These are phyloP conservation scores for Simmondsia chinensis DNA, from an alignment of 148 eudicot genomes.

Conservation along the genomic window DNA sequence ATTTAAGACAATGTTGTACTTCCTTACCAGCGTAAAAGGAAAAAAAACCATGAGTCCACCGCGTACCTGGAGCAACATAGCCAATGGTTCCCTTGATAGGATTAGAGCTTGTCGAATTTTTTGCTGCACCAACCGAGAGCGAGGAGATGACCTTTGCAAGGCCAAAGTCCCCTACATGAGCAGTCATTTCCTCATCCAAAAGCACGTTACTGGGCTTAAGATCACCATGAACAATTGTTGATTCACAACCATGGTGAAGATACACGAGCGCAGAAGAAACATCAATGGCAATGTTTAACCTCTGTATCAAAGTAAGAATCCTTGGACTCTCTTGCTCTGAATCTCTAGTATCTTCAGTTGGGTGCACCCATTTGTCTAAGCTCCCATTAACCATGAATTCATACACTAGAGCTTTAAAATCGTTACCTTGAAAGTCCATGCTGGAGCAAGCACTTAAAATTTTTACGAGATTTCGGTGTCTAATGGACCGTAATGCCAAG, in stretches of 20 bases:
- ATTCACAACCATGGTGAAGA: not conserved
- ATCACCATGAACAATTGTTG: constrained; percentile 6
- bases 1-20: too few relatives aligned
- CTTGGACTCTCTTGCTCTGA: not conserved
- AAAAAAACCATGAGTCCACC: too few relatives aligned
- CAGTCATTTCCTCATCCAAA: constrained; percentile 6
- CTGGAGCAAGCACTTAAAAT: constrained; percentile 1
- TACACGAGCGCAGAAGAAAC: constrained; percentile 2
- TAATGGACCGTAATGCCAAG: not conserved
- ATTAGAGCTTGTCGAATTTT: not conserved
- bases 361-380: constrained; percentile 5
- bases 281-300: not conserved
- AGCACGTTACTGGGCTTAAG: too few relatives aligned
- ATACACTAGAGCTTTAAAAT: not conserved
- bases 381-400: constrained; percentile 2
- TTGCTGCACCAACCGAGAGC: not conserved
- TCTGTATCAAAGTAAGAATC: not conserved
- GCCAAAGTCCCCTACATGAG: constrained; percentile 2
- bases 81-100: not conserved
- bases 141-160: not conserved
- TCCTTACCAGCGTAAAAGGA: too few relatives aligned
- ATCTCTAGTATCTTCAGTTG: too few relatives aligned
- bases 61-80: constrained; percentile 7
- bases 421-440: not conserved
- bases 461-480: constrained; percentile 5